Base-by-base conservation (phyloP, 306 rosid genomes). In the Lathyrus tuberosus region DNA sequence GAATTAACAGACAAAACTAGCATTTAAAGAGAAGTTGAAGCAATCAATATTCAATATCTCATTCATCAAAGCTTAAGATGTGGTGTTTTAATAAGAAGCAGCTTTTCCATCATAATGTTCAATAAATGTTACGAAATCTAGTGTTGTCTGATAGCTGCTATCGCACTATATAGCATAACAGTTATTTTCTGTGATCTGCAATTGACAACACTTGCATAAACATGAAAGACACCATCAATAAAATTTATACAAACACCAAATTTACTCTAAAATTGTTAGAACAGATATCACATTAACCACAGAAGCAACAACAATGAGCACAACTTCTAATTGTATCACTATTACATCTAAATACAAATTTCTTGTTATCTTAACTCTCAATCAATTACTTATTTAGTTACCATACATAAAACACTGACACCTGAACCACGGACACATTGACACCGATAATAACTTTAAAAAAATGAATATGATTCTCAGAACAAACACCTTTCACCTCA, bases 401-500 rank as follows among this genome's bases (percentile, higher is more conserved):
- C 48, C 28, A 3, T 5, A 0, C 9, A 35, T 6, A 2, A 35
- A 35, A 6, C 40, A 35, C 10, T 7, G 10, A 35, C 10, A 35
- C 40, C 10, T 0, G 40, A 35, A 35, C 7, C 40, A 8, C 40
- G 10, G 7, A 33, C 10, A 35, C 8, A 6, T 6, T 6, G 2
- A 33, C 38, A 33, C 38, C 38, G 0, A 1, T 33, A 33, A 33
- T 33, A 33, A 5, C 5, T 33, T 33, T 6, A 33, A 0, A 26
- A 26, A 26, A 26, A 26, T 26, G 30, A 26, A 26, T 26, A 26
- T 24, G 26, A 24, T 63, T 74, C 62, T 75, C 41, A 5, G 51
- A 54, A 47, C 30, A 67, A 38, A 56, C 35, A 69, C 22, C 12
- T 72, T 65, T 76, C 38, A 26, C 68, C 68, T 49, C 54, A 24